Evolutionary conservation across 2,329 filamentous ascomycete genomes (phyloP).

Genomic region (Pseudophaeomoniella oleicola): DNA sequence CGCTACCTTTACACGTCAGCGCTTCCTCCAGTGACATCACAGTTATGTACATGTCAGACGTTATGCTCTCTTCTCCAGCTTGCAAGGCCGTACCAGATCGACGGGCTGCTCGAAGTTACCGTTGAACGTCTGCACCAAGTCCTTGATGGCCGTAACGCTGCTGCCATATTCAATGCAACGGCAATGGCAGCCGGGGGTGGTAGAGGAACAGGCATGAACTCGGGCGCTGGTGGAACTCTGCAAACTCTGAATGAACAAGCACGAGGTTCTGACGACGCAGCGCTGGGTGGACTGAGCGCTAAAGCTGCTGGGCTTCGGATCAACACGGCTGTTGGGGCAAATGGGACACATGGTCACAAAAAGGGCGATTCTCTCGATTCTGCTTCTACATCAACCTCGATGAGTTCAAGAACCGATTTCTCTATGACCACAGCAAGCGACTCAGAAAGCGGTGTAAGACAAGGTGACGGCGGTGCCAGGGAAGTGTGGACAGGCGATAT

Average conservation of each 20-base stretch:
- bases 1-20: constrained; percentile 90
- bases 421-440: constrained; percentile 5
- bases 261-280: constrained; percentile 7
- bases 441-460: background rate
- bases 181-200: constrained; percentile 96
- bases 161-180: constrained; percentile 93
- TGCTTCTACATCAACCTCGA: constrained; percentile 10
- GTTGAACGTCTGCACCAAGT: constrained; percentile 81
- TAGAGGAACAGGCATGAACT: constrained; percentile 58
- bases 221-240: constrained; percentile 32
- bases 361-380: constrained; percentile 11
- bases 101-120: constrained; percentile 81
- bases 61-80: constrained; percentile 90
- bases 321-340: background rate
- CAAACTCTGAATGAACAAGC: constrained; percentile 24
- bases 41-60: constrained; percentile 84
- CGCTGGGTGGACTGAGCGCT: constrained; percentile 3
- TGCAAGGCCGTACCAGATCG: constrained; percentile 80
- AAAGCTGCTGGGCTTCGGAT: constrained; percentile 1
- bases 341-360: constrained; percentile 6
- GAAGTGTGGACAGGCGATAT: constrained; percentile 62
- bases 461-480: constrained; percentile 11
- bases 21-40: constrained; percentile 59
- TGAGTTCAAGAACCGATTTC: constrained; percentile 10
- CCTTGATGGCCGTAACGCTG: constrained; percentile 84